phyloP scores from a whole-genome alignment of 345 rosid species.

The Xanthoceras sorbifolium region DNA sequence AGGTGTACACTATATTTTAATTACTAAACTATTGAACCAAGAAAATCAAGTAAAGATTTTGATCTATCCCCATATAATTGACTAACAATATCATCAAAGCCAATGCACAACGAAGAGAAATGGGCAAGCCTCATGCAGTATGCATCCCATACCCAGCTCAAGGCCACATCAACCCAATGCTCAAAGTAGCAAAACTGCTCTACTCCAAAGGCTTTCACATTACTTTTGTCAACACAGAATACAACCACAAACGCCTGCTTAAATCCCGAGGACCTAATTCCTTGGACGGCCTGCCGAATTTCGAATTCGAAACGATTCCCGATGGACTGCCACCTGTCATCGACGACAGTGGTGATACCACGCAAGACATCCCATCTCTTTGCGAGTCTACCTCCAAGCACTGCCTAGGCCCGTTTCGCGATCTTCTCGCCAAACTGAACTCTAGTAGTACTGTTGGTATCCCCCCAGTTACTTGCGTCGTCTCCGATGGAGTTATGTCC shows the following conservation, averaged over 20 bases:
- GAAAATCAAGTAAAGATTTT: no score
- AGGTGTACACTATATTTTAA: no score
- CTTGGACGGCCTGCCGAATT: not conserved
- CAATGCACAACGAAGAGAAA: not conserved
- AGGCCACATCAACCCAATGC: not conserved
- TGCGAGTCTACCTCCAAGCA: not conserved
- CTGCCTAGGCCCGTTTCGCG: not conserved
- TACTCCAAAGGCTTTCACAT: not conserved
- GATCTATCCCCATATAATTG: no score
- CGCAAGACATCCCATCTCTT: not conserved
- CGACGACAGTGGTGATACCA: not conserved
- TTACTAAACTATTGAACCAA: no score
- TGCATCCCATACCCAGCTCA: not conserved
- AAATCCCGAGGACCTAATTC: not conserved
- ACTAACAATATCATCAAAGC: no score
- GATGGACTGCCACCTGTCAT: not conserved
- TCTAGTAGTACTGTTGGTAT: not conserved
- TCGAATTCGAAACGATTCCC: not conserved
- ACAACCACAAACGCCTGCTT: not conserved
- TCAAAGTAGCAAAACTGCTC: constrained; percentile 1
- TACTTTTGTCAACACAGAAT: not conserved
- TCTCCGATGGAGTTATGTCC: not conserved
- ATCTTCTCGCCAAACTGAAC: not conserved
- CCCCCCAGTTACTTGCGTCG: not conserved
- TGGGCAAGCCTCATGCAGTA: constrained; percentile 1